Base-by-base conservation (phyloP, 306 rosid genomes). In the Prunus padus region DNA sequence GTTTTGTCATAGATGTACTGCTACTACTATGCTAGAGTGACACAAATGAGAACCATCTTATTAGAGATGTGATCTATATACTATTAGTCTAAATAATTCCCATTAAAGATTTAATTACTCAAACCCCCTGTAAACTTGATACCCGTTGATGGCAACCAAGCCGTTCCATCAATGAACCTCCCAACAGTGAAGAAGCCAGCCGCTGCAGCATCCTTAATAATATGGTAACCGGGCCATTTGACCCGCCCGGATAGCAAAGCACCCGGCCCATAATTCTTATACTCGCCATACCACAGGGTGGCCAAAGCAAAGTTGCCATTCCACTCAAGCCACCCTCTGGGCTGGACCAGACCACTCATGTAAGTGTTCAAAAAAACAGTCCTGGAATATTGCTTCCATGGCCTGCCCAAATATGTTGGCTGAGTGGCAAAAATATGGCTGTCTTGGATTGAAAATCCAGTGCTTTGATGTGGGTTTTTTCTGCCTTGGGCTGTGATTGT, bases 231-330 rank as follows among this genome's bases (percentile, higher is more conserved):
- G 2, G 88, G 96, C 97, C 97, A 92, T 9, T 44, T 87, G 57
- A 90, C 82, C 83, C 96, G 45, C 2, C 86, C 84, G 0, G 76
- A 19, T 0, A 88, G 67, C 0, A 67, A 4, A 6, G 91, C 77
- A 51, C 97, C 96, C 0, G 96, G 93, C 37, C 97, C 97, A 67
- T 73, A 78, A 18, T 87, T 92, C 18, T 79, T 84, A 4, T 90
- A 92, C 85, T 92, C 97, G 8, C 96, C 97, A n/a, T 90, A 90
- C 96, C 97, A 92, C 76, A 92, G 66, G 0, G 97, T 90, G 77
- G 80, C 12, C 73, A 92, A 72, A 5, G 94, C 97, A 66, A 92
- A 92, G 78, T 90, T 66, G 2, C 96, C 97, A 18, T 76, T 65
- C 97, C 97, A 90, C 83, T 88, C 94, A 2, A 92, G 94, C 94